phyloP scores from a whole-genome alignment of 1,284 basidiomycete species.

The Uromyces viciae-fabae region DNA sequence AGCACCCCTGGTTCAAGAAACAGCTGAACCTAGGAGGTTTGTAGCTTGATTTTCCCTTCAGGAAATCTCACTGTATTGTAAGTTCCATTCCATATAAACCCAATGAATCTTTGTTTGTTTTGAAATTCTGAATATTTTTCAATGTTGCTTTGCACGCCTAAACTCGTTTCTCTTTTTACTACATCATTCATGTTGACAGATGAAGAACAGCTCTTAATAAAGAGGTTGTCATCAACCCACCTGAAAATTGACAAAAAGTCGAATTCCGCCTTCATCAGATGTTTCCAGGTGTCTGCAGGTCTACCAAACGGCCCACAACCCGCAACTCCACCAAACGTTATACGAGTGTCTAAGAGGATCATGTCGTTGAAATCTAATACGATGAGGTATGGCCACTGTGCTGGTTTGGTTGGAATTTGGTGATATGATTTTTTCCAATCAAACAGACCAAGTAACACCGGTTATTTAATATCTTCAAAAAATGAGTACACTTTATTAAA shows the following conservation, averaged over 20 bases:
- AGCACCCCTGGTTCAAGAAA: no score
- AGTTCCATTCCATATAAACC: conserved; percentile 5
- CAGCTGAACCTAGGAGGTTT: not conserved
- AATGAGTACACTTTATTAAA: not conserved
- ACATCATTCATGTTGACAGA: not conserved
- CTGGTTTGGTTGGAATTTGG: not conserved
- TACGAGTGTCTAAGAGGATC: not conserved
- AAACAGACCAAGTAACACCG: not conserved
- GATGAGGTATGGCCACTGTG: not conserved
- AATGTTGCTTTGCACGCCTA: not conserved
- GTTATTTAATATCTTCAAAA: not conserved
- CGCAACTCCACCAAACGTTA: not conserved
- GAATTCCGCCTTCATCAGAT: not conserved
- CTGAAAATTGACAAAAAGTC: not conserved
- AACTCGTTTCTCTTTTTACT: not conserved
- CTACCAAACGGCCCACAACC: conserved; percentile 14
- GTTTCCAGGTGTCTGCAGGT: conserved; percentile 13
- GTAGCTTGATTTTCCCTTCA: not conserved
- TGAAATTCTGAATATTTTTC: not conserved
- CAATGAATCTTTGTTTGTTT: conserved; percentile 2
- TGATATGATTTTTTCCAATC: not conserved
- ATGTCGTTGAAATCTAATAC: not conserved
- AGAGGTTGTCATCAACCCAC: no score
- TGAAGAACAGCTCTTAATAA: not conserved
- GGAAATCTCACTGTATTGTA: not conserved